Conservation (phyloP, 2,329 filamentous ascomycete species). For the Verticillium alfalfae region DNA sequence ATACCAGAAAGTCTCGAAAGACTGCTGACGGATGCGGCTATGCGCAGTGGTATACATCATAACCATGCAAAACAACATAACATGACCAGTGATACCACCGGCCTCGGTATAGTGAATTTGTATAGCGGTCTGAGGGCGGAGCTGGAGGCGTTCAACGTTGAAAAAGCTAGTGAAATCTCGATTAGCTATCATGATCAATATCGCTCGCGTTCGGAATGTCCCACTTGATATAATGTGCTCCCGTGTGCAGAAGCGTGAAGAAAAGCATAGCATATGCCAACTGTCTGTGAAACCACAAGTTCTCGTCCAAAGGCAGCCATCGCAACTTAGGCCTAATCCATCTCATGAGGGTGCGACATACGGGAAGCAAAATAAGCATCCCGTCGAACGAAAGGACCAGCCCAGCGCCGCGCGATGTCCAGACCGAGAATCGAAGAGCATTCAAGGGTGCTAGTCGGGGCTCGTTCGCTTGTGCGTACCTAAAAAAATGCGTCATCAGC, state of each 20-base stretch:
- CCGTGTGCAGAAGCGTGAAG: conserved; percentile 72
- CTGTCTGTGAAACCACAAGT: conserved; percentile 93
- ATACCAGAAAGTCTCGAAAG: conserved; percentile 99
- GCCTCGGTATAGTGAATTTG: conserved; percentile 88
- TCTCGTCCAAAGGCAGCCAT: conserved; percentile 92
- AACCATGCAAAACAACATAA: conserved; percentile 99
- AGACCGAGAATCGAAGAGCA: conserved; percentile 79
- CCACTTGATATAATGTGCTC: conserved; percentile 90
- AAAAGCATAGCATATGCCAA: conserved; percentile 83
- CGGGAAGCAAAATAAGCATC: conserved; percentile 84
- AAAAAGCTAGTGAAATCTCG: conserved; percentile 62
- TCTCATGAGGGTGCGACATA: conserved; percentile 86
- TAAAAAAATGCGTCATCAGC: conserved; percentile 29
- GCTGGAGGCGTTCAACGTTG: conserved; percentile 82
- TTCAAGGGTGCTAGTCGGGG: conserved; percentile 71
- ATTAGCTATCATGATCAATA: conserved; percentile 4
- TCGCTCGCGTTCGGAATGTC: conserved; percentile 18
- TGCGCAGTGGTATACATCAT: conserved; percentile 97
- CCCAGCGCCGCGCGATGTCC: conserved; percentile 91
- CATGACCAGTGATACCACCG: conserved; percentile 89
- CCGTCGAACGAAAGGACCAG: conserved; percentile 79
- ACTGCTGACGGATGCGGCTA: conserved; percentile 88
- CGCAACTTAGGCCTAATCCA: conserved; percentile 79
- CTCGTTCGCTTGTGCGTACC: conserved; percentile 73
- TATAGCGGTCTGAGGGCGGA: conserved; percentile 73